These are phyloP conservation scores for Podospora australis DNA, from an alignment of 495 filamentous ascomycete genomes.

Conservation along the genomic window DNA sequence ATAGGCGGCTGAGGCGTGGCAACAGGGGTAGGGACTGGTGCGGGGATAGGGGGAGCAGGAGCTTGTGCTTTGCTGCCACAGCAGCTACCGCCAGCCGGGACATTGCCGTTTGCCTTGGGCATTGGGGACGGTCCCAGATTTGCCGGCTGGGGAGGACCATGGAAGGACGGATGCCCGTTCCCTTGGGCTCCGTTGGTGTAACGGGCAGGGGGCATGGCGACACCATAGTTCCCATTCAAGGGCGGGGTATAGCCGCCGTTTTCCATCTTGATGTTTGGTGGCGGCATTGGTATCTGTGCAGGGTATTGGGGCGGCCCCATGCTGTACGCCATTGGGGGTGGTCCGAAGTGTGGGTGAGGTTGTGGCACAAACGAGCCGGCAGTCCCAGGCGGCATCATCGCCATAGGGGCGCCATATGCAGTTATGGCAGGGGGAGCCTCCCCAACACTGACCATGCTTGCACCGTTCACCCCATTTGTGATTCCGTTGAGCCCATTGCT, in stretches of 20 bases:
- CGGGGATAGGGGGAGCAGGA: background rate
- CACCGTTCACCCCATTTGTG: conserved; percentile 11
- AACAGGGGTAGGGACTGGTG: background rate
- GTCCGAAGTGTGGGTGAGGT: conserved; percentile 1
- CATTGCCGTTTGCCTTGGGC: conserved; percentile 6
- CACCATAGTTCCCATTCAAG: conserved; percentile 1
- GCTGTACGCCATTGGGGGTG: background rate
- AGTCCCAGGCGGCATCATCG: conserved; percentile 4
- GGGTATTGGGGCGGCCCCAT: conserved; percentile 10
- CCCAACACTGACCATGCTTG: conserved; percentile 2
- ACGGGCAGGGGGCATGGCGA: conserved; percentile 3
- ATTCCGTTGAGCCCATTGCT: conserved; percentile 13
- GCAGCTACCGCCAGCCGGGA: conserved; percentile 7
- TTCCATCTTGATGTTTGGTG: conserved; percentile 16
- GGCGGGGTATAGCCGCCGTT: conserved; percentile 8
- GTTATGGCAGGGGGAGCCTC: background rate
- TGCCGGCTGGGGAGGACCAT: background rate
- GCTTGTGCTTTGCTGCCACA: conserved; percentile 6
- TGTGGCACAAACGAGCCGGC: background rate
- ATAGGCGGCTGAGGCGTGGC: background rate
- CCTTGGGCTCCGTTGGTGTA: conserved; percentile 11
- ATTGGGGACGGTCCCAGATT: conserved; percentile 4
- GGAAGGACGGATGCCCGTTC: conserved; percentile 4
- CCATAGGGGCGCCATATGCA: conserved; percentile 4
- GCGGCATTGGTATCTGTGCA: conserved; percentile 9